Percentiles rank a stretch among this genome's conserved stretches.
Evolutionary conservation across 345 rosid genomes (phyloP).

Genomic region (Eucalyptus viminalis): DNA sequence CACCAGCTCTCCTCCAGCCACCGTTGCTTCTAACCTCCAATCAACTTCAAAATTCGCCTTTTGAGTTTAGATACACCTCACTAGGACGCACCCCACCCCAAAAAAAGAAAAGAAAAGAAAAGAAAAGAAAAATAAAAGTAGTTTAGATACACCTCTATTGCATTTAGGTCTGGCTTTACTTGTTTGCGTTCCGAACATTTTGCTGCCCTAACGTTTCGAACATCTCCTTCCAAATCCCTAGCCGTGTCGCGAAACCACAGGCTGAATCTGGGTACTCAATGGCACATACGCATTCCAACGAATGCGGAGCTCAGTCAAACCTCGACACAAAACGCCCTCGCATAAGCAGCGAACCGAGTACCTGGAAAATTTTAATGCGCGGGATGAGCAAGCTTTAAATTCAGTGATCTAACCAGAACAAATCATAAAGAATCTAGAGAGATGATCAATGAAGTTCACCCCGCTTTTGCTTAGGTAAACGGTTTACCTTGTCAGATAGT

Average conservation of each 20-base stretch:
- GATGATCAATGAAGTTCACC: background rate
- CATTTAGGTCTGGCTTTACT: too few species aligned
- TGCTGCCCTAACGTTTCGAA: background rate
- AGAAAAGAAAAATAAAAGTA: too few species aligned
- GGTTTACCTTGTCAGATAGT: background rate
- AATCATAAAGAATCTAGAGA: background rate
- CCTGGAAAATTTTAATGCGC: background rate
- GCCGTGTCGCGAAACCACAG: background rate
- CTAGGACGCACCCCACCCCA: too few species aligned
- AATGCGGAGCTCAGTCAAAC: background rate
- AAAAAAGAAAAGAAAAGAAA: too few species aligned
- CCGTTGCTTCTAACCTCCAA: too few species aligned
- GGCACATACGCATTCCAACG: background rate
- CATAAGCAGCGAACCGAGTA: background rate
- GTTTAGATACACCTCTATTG: too few species aligned
- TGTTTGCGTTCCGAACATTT: background rate
- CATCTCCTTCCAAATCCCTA: background rate
- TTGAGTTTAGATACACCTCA: too few species aligned
- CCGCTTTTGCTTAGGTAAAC: background rate
- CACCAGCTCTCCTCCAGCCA: too few species aligned
- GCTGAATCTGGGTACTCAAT: too few species aligned
- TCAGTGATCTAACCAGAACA: background rate
- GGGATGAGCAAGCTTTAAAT: background rate
- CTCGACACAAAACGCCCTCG: background rate
- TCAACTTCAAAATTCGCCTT: too few species aligned